Percentiles rank a stretch among this genome's conserved stretches.
Evolutionary conservation across 306 rosid genomes (phyloP).

Genomic region (Erythrophleum fordii): DNA sequence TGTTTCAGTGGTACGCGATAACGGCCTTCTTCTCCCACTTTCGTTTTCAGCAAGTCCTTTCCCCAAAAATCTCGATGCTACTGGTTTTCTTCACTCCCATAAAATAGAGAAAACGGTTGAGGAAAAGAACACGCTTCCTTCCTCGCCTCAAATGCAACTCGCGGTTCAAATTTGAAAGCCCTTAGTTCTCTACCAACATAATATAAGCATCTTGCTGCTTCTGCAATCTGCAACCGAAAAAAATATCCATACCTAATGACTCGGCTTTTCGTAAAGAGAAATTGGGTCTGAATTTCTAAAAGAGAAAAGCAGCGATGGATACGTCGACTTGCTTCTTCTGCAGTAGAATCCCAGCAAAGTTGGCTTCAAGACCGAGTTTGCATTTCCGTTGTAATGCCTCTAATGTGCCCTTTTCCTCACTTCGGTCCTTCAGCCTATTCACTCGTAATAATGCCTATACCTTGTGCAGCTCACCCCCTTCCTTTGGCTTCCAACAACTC

Average conservation of each 20-base stretch:
- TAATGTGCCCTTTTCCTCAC: constrained; percentile 28
- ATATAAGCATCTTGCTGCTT: background rate
- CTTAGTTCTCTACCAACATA: background rate
- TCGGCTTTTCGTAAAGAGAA: background rate
- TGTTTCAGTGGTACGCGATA: background rate
- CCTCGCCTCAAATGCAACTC: constrained; percentile 48
- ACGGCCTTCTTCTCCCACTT: constrained; percentile 7
- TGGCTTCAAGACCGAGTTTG: background rate
- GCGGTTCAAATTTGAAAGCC: constrained; percentile 49
- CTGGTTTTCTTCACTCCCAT: constrained; percentile 6
- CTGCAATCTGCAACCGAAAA: background rate
- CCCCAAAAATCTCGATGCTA: constrained; percentile 6
- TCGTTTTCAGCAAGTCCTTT: constrained; percentile 28
- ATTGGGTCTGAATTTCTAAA: background rate
- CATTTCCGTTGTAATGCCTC: constrained; percentile 35
- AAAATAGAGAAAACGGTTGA: background rate
- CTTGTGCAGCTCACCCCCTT: constrained; percentile 28
- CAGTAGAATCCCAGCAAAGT: constrained; percentile 39
- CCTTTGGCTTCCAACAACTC: constrained; percentile 29
- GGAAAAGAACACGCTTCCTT: constrained; percentile 21
- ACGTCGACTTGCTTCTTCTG: constrained; percentile 48
- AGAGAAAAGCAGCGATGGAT: constrained; percentile 32
- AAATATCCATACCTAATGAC: background rate
- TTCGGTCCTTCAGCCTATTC: constrained; percentile 26
- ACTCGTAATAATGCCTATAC: constrained; percentile 32